Percentiles rank a stretch among this genome's conserved stretches.
Evolutionary conservation across 192 early-diverging fungal genomes (phyloP).

Genomic region (Coemansia sp.): DNA sequence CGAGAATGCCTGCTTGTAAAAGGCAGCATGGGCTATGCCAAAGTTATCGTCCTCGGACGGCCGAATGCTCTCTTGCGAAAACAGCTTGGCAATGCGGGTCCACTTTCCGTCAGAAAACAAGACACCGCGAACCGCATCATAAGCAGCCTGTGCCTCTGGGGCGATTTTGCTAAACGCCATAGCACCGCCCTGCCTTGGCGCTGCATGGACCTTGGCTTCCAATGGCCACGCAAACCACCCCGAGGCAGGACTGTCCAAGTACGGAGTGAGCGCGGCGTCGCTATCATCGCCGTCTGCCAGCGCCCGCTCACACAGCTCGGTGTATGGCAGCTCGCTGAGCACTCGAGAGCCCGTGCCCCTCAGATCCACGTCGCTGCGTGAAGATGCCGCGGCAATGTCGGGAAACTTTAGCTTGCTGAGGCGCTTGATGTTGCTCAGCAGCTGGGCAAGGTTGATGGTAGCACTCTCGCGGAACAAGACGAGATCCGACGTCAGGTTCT

Average conservation of each 20-base stretch:
- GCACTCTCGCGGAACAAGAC: conserved; percentile 72
- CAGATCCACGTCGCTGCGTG: conserved; percentile 11
- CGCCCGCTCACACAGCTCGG: conserved; percentile 41
- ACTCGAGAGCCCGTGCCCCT: neutral
- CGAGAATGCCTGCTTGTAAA: conserved; percentile 74
- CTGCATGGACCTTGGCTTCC: conserved; percentile 58
- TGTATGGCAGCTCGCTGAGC: conserved; percentile 5
- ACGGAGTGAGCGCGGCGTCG: conserved; percentile 6
- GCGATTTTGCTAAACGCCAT: conserved; percentile 62
- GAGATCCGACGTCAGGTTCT: conserved; percentile 71
- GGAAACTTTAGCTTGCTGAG: conserved; percentile 42
- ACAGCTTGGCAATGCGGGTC: conserved; percentile 63
- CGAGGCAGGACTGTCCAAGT: conserved; percentile 57
- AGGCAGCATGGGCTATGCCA: conserved; percentile 59
- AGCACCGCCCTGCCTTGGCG: conserved; percentile 31
- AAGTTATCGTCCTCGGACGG: conserved; percentile 69
- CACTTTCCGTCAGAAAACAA: conserved; percentile 70
- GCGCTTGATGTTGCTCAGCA: conserved; percentile 75
- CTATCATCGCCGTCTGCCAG: conserved; percentile 23
- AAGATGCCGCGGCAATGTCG: conserved; percentile 5
- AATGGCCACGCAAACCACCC: conserved; percentile 89
- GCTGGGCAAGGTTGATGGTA: conserved; percentile 60
- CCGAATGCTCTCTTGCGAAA: conserved; percentile 69
- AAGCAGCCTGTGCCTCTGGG: conserved; percentile 58
- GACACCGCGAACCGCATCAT: conserved; percentile 56